These are phyloP conservation scores for Aspergillus felis DNA, from an alignment of 2,329 filamentous ascomycete species.

Conservation along the genomic window DNA sequence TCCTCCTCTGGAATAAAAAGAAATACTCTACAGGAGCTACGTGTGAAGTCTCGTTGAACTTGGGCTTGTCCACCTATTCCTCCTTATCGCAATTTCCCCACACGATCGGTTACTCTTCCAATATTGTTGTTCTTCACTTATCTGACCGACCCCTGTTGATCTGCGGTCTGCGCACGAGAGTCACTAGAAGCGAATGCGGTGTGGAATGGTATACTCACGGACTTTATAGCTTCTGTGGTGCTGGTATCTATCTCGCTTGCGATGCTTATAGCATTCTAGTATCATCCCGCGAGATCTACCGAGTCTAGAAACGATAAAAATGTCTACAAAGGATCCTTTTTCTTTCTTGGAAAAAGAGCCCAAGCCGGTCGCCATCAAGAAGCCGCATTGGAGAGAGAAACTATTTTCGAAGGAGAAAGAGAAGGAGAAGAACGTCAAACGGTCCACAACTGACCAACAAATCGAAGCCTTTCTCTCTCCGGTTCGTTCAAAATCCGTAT, in stretches of 20 bases:
- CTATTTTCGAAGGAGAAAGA: slow-evolving; percentile 44
- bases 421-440: slow-evolving; percentile 6
- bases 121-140: background rate
- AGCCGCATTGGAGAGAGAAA: slow-evolving; percentile 47
- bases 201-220: slow-evolving; percentile 12
- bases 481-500: slow-evolving; percentile 41
- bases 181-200: slow-evolving; percentile 1
- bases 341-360: slow-evolving; percentile 31
- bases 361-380: slow-evolving; percentile 28
- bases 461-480: slow-evolving; percentile 58
- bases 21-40: background rate
- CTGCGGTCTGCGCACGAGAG: slow-evolving; percentile 7
- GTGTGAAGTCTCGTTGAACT: background rate
- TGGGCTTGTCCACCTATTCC: background rate
- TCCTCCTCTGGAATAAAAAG: background rate
- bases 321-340: slow-evolving; percentile 37
- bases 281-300: background rate
- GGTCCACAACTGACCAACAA: slow-evolving; percentile 39
- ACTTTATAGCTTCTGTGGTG: slow-evolving; percentile 12
- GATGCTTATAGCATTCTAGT: slow-evolving; percentile 27
- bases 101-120: background rate
- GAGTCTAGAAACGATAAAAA: slow-evolving; percentile 16
- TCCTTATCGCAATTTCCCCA: background rate
- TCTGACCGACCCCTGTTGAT: slow-evolving; percentile 17
- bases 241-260: slow-evolving; percentile 12